phyloP scores from a whole-genome alignment of 495 filamentous ascomycete genomes.

The Tirmania nivea region DNA sequence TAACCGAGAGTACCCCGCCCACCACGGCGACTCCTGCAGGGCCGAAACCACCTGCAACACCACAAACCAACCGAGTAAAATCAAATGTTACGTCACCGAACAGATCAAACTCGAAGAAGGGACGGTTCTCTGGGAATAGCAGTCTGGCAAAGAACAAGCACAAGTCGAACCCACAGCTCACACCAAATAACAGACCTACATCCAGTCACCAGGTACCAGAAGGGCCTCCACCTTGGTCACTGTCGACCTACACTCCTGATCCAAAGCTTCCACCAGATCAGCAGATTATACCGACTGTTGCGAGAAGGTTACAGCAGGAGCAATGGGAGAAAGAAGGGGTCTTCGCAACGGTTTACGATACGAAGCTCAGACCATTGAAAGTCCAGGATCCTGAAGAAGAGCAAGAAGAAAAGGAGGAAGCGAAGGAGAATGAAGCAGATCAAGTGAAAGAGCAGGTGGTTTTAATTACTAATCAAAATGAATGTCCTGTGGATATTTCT shows the following conservation, averaged over 20 bases:
- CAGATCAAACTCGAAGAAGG: slow-evolving; percentile 5
- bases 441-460: too few relatives aligned
- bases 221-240: slow-evolving; percentile 88
- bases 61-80: slow-evolving; percentile 20
- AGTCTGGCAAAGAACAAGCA: slow-evolving; percentile 21
- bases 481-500: too few relatives aligned
- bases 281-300: slow-evolving; percentile 84
- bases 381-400: slow-evolving; percentile 5
- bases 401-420: too few relatives aligned
- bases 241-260: slow-evolving; percentile 86
- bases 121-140: slow-evolving; percentile 15
- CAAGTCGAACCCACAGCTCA: slow-evolving; percentile 15
- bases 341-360: slow-evolving; percentile 59
- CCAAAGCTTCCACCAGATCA: slow-evolving; percentile 85
- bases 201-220: slow-evolving; percentile 38
- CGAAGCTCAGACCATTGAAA: slow-evolving; percentile 58
- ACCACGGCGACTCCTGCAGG: slow-evolving; percentile 9
- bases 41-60: neutral
- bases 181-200: neutral
- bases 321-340: slow-evolving; percentile 85
- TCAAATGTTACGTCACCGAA: slow-evolving; percentile 24
- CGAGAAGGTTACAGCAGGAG: slow-evolving; percentile 76
- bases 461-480: too few relatives aligned
- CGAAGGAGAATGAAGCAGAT: too few relatives aligned
- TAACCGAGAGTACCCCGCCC: slow-evolving; percentile 32